Evolutionary conservation across 1,139 yeast species (phyloP).

Genomic region (Arxiozyma slooffiae): DNA sequence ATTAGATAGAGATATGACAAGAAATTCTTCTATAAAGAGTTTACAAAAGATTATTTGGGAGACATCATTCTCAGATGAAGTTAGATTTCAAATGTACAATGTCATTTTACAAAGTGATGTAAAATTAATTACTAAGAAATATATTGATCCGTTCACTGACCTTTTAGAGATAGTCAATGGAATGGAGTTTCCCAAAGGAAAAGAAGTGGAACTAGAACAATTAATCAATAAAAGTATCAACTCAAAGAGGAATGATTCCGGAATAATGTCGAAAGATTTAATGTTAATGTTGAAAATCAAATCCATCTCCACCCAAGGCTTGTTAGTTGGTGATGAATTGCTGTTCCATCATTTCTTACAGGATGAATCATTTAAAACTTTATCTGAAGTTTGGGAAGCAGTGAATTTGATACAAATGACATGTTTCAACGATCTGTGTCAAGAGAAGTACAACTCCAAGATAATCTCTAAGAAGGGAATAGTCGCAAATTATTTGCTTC

Average conservation of each 20-base stretch:
- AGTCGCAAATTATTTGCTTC: constrained; percentile 19
- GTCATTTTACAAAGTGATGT: constrained; percentile 24
- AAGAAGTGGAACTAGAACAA: constrained; percentile 27
- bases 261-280: constrained; percentile 15
- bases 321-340: constrained; percentile 27
- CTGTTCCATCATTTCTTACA: constrained; percentile 25
- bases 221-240: constrained; percentile 17
- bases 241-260: constrained; percentile 14
- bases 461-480: constrained; percentile 22
- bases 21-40: constrained; percentile 33
- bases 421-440: constrained; percentile 26
- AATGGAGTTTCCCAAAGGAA: constrained; percentile 24
- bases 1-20: constrained; percentile 24
- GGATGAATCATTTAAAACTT: constrained; percentile 13
- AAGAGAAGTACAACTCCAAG: constrained; percentile 25
- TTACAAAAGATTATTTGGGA: constrained; percentile 37
- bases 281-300: constrained; percentile 22
- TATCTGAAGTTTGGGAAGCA: constrained; percentile 26
- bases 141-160: constrained; percentile 25
- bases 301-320: constrained; percentile 26
- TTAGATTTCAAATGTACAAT: constrained; percentile 30
- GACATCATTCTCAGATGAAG: constrained; percentile 31
- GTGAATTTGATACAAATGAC: constrained; percentile 28
- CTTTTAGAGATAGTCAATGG: constrained; percentile 24
- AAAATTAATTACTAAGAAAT: constrained; percentile 22